Evolutionary conservation across 352 stramenopile species (phyloP).

Genomic region (Globisporangium solare): DNA sequence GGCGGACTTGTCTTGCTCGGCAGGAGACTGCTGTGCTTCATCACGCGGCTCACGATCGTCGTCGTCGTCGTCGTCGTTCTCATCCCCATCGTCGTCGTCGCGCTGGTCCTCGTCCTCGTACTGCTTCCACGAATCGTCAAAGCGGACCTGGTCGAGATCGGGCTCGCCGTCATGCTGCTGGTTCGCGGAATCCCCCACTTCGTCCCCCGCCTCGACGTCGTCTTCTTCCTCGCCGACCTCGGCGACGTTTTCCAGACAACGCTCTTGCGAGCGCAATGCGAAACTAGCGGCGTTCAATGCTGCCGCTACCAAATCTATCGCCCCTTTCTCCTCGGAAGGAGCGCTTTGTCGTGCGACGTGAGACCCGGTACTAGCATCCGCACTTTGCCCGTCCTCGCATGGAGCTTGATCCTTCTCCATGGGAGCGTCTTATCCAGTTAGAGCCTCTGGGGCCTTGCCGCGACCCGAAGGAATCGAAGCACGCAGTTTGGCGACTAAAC

Average conservation of each 20-base stretch:
- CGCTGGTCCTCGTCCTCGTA: conserved; percentile 21
- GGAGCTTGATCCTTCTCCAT: no score
- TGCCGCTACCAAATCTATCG: neutral
- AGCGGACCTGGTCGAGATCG: neutral
- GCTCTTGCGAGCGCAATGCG: conserved; percentile 2
- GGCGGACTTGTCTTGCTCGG: conserved; percentile 5
- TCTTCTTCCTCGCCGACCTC: conserved; percentile 12
- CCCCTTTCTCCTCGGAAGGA: no score
- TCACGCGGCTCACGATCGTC: conserved; percentile 9
- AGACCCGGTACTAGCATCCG: neutral
- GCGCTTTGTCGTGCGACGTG: neutral
- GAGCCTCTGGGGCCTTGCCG: conserved; percentile 8
- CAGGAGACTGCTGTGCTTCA: conserved; percentile 6
- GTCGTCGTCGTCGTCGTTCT: conserved; percentile 10
- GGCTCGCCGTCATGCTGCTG: neutral
- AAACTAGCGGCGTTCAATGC: conserved; percentile 4
- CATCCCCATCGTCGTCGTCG: conserved; percentile 7
- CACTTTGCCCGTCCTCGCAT: neutral
- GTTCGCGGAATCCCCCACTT: neutral
- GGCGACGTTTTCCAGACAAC: conserved; percentile 12
- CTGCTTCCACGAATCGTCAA: conserved; percentile 22
- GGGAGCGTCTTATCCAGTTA: no score
- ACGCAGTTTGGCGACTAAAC: conserved; percentile 51
- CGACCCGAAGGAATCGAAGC: conserved; percentile 40
- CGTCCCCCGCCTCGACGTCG: conserved; percentile 1